Conservation (phyloP, 129 eudicot species). For the Apium graveolens region DNA sequence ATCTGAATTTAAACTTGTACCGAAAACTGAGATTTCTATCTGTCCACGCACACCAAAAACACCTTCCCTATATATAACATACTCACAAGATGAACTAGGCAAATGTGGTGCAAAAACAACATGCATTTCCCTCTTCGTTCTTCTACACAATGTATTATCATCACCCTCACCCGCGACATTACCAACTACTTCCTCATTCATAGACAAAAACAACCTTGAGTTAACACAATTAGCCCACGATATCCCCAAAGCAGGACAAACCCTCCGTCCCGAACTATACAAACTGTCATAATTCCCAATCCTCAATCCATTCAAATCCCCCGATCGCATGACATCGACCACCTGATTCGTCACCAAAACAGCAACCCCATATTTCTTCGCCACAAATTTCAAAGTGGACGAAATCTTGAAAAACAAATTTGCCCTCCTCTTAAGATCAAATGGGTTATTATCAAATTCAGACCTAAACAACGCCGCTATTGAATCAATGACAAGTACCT, state of each 20-base stretch:
- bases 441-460: constrained; percentile 52
- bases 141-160: constrained; percentile 10
- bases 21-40: neutral
- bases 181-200: constrained; percentile 32
- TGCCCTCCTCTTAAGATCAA: constrained; percentile 53
- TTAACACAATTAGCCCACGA: constrained; percentile 92
- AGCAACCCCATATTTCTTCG: constrained; percentile 58
- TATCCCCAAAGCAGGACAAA: constrained; percentile 80
- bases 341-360: constrained; percentile 85
- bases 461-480: constrained; percentile 77
- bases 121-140: constrained; percentile 58
- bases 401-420: constrained; percentile 59
- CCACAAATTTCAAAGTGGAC: constrained; percentile 33
- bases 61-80: constrained; percentile 56
- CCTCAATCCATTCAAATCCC: constrained; percentile 32
- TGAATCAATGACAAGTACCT: constrained; percentile 68
- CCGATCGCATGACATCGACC: constrained; percentile 53
- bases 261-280: constrained; percentile 73
- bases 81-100: constrained; percentile 65
- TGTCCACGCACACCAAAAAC: constrained; percentile 54
- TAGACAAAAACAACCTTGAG: constrained; percentile 62
- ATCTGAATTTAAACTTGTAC: neutral
- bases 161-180: constrained; percentile 21
- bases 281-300: constrained; percentile 57
- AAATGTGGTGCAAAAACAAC: constrained; percentile 89